phyloP scores from a whole-genome alignment of 1,284 basidiomycete genomes.

The Papiliotrema fonsecae region DNA sequence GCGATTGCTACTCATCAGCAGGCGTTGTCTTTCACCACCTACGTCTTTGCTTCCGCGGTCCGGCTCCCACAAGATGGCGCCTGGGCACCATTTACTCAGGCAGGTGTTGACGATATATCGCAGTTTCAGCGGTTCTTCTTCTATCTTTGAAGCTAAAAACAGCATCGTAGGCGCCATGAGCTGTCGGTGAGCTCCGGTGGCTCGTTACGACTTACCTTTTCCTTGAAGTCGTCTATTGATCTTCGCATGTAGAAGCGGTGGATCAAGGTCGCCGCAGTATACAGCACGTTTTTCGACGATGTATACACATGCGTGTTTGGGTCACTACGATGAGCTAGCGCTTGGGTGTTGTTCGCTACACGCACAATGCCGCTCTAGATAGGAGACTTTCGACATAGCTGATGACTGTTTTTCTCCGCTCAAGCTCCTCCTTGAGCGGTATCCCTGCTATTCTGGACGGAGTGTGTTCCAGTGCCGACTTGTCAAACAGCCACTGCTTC shows the following conservation, averaged over 20 bases:
- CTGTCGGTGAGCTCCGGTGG: slow-evolving; percentile 47
- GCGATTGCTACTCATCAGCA: slow-evolving; percentile 3
- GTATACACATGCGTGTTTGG: slow-evolving; percentile 10
- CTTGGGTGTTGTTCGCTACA: background rate
- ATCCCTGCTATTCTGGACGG: slow-evolving; percentile 31
- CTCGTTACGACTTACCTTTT: slow-evolving; percentile 21
- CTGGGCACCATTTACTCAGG: slow-evolving; percentile 32
- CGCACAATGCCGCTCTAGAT: slow-evolving; percentile 13
- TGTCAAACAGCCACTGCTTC: slow-evolving; percentile 36
- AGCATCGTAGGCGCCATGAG: slow-evolving; percentile 84
- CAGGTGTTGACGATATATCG: slow-evolving; percentile 36
- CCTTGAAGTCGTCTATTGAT: slow-evolving; percentile 73
- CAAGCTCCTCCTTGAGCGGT: slow-evolving; percentile 24
- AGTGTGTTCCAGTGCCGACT: slow-evolving; percentile 18
- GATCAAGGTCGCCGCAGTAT: slow-evolving; percentile 80
- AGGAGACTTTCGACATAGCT: slow-evolving; percentile 25
- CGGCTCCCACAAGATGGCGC: slow-evolving; percentile 6
- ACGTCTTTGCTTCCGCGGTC: too few relatives aligned
- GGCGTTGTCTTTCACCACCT: too few relatives aligned
- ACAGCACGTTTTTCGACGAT: slow-evolving; percentile 50
- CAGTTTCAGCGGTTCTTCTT: slow-evolving; percentile 38
- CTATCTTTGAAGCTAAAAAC: slow-evolving; percentile 80
- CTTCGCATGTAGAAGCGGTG: slow-evolving; percentile 93
- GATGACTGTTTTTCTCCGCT: slow-evolving; percentile 25
- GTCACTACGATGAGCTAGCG: background rate